Evolutionary conservation across 2,329 filamentous ascomycete species (phyloP).

Genomic region (Trichoderma sp.): DNA sequence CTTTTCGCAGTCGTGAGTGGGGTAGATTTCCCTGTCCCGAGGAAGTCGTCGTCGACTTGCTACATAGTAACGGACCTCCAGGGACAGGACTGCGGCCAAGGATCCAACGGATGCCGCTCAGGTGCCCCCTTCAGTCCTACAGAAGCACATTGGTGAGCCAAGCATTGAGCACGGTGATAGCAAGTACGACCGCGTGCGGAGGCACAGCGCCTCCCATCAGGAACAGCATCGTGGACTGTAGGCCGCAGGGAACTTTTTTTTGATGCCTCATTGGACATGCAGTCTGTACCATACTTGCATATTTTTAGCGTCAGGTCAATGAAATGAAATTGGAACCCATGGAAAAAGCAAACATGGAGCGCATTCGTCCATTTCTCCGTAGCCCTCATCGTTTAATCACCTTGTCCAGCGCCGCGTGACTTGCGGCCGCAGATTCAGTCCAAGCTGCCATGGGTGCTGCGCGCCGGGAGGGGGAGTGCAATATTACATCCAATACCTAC

Average conservation of each 20-base stretch:
- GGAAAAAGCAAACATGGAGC: neutral
- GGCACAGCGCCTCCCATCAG: slow-evolving; percentile 49
- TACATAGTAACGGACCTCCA: neutral
- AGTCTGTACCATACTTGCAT: slow-evolving; percentile 8
- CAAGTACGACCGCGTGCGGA: slow-evolving; percentile 41
- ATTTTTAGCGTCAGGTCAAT: slow-evolving; percentile 13
- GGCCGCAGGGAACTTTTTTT: slow-evolving; percentile 17
- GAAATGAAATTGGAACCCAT: neutral
- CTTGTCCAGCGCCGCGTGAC: neutral
- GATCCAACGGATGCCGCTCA: slow-evolving; percentile 56
- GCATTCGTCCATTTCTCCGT: neutral
- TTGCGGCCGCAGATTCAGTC: neutral
- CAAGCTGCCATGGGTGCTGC: neutral
- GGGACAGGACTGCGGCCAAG: slow-evolving; percentile 23
- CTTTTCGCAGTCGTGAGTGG: slow-evolving; percentile 38
- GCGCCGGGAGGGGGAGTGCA: neutral
- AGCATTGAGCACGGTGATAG: slow-evolving; percentile 44
- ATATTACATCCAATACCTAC: no score
- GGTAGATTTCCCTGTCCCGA: neutral
- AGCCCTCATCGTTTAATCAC: neutral
- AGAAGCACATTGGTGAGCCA: slow-evolving; percentile 46
- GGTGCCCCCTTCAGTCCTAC: slow-evolving; percentile 54
- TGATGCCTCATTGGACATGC: neutral
- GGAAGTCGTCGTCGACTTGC: neutral
- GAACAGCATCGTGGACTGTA: slow-evolving; percentile 48